Percentiles rank a stretch among this genome's conserved stretches.
phyloP scores from a whole-genome alignment of 441 rosid genomes.

The Aquilaria agallochum region DNA sequence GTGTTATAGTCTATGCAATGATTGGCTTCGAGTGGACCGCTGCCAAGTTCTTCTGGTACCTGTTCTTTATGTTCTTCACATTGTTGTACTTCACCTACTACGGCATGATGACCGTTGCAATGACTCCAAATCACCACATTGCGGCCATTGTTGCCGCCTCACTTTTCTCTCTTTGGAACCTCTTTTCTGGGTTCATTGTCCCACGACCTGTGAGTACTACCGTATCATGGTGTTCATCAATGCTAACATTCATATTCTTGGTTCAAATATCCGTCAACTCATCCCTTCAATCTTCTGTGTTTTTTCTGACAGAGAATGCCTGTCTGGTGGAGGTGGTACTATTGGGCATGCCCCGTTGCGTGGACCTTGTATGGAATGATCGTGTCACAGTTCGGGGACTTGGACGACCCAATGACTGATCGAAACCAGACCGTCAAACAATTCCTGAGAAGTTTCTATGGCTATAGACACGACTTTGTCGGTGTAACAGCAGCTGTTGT shows the following conservation, averaged over 20 bases:
- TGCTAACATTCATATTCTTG: background rate
- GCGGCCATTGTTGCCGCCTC: conserved; percentile 36
- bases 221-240: background rate
- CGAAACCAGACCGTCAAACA: conserved; percentile 44
- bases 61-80: conserved; percentile 42
- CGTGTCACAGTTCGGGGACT: conserved; percentile 75
- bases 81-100: conserved; percentile 47
- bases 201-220: conserved; percentile 40
- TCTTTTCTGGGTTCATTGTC: conserved; percentile 54
- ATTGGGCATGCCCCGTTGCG: conserved; percentile 63
- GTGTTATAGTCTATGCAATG: conserved; percentile 41
- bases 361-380: conserved; percentile 80
- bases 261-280: background rate
- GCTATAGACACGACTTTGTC: conserved; percentile 50
- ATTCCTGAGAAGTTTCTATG: conserved; percentile 47
- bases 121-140: conserved; percentile 49
- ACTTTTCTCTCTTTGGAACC: conserved; percentile 46
- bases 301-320: conserved; percentile 58
- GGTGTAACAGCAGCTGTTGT: conserved; percentile 44
- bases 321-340: conserved; percentile 90
- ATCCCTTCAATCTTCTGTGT: background rate
- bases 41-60: conserved; percentile 34
- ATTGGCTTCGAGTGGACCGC: conserved; percentile 49
- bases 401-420: conserved; percentile 20
- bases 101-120: conserved; percentile 63